Conservation (phyloP, 2,329 filamentous ascomycete genomes). For the Triangularia setosa region DNA sequence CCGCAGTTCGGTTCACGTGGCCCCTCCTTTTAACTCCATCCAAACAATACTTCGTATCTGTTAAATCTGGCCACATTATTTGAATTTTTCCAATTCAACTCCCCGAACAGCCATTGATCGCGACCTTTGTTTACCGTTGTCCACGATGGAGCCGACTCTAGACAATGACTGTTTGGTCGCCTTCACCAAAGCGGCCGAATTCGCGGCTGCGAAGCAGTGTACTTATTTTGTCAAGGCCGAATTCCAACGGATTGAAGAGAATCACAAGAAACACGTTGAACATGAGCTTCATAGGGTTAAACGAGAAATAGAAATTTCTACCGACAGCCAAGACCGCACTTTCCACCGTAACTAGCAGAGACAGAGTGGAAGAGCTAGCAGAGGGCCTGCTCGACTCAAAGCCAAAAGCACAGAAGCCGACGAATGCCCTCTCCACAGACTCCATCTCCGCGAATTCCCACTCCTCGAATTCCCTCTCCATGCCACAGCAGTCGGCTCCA, state of each 20-base stretch:
- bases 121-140: no score
- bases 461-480: no score
- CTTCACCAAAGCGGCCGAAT: neutral
- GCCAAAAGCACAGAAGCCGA: no score
- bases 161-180: neutral
- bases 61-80: no score
- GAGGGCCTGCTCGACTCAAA: neutral
- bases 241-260: neutral
- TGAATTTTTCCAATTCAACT: no score
- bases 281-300: neutral
- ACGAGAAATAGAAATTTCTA: neutral
- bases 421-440: no score
- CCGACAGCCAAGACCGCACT: neutral
- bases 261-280: neutral
- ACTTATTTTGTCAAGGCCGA: neutral
- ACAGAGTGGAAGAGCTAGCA: neutral
- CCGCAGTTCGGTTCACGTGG: no score
- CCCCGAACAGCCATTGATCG: no score
- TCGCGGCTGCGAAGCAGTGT: neutral
- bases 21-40: no score
- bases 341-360: neutral
- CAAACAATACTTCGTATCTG: no score
- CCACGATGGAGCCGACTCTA: neutral
- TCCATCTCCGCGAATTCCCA: no score
- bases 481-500: no score